Evolutionary conservation across 2,329 filamentous ascomycete species (phyloP), one percentile per base, ranked within the genome.

Genomic region (Lachnellula suecica): DNA sequence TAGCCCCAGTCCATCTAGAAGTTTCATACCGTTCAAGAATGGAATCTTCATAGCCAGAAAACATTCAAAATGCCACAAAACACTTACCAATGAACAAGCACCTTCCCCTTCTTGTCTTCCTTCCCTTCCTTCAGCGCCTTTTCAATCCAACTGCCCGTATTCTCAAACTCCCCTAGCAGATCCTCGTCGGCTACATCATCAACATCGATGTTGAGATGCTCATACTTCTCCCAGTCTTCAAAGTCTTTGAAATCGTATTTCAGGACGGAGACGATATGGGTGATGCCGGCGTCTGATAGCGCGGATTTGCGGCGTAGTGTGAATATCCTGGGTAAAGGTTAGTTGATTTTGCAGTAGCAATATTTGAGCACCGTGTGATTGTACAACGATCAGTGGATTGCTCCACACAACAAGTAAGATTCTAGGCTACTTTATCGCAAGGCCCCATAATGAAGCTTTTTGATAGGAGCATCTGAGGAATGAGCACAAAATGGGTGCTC

Each of bases 181-280:
- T 99, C 90, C 62, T 92, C 87, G 65, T 97, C 91, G 19, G 93
- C 89, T 47, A 92, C 83, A 74, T 99, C 94, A 70, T 97, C 89
- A 40, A 97, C 84, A 59, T 95, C 87, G 59, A 97, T 87, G 55
- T 84, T 79, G 61, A 90, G 78, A 68, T 95, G 91, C 58, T 85
- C 74, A 68, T 85, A 91, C 38, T 79, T 75, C 58, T 81, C 77
- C 65, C 75, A 78, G 57, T 76, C 74, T 17, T 76, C 69, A 83
- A 85, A 37, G 79, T 76, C 54, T 74, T 73, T 60, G 78, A 71
- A 61, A 81, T 81, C 78, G 61, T 87, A 79, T 43, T 82, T 81
- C 54, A 93, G 71, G 37, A 94, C 88, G 4, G 92, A 96, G n/a
- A 97, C 77, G 25, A 97, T 82, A 71, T 97, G 92, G 2, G 91